Conservation (phyloP, 306 rosid genomes). For the Cicer chorassanicum region DNA sequence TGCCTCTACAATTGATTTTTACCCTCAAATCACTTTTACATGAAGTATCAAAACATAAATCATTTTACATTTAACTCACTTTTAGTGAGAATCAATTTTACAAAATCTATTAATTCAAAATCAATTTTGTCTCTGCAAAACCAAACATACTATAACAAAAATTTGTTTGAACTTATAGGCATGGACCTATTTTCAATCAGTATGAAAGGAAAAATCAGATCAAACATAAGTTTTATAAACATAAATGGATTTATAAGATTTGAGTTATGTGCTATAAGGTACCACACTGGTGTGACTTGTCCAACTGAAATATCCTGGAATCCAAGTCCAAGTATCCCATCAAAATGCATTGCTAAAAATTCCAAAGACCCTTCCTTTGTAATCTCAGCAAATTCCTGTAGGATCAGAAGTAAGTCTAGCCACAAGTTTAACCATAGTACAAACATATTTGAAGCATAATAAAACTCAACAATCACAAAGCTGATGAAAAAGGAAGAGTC, state of each 20-base stretch:
- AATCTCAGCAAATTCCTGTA: constrained; percentile 57
- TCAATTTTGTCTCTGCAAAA: no score
- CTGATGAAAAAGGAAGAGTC: background rate
- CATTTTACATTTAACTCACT: no score
- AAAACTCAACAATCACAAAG: constrained; percentile 13
- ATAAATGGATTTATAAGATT: background rate
- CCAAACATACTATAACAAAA: no score
- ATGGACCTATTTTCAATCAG: no score
- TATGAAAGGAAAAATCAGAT: constrained; percentile 18
- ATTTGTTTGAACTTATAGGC: no score
- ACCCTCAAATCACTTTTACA: no score
- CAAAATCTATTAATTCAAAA: no score
- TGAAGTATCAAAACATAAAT: no score
- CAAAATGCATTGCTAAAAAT: constrained; percentile 51
- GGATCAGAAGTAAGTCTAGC: constrained; percentile 11
- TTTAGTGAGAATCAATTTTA: no score
- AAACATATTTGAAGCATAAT: constrained; percentile 15
- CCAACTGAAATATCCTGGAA: constrained; percentile 48
- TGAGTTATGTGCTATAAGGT: background rate
- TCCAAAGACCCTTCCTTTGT: constrained; percentile 48
- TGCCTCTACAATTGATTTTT: no score
- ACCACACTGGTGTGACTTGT: constrained; percentile 56
- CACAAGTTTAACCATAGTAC: constrained; percentile 22
- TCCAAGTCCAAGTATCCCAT: constrained; percentile 60
- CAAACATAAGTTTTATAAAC: background rate